Evolutionary conservation across 2,329 filamentous ascomycete species (phyloP).

Genomic region (Cercospora berteroae): DNA sequence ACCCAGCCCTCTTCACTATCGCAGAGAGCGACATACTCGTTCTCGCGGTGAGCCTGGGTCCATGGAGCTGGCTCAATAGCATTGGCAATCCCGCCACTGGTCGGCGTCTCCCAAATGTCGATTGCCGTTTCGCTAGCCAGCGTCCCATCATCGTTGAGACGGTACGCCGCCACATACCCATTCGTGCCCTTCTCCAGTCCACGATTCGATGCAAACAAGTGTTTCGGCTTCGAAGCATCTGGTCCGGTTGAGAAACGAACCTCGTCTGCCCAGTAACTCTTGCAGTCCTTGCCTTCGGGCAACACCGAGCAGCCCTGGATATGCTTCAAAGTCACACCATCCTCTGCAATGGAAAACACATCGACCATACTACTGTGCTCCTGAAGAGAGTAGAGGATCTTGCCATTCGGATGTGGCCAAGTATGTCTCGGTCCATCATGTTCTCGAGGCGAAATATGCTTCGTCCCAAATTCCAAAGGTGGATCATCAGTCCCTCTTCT

Average conservation of each 20-base stretch:
- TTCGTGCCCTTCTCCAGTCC: slow-evolving; percentile 35
- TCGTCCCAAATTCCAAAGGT: slow-evolving; percentile 30
- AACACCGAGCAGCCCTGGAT: slow-evolving; percentile 34
- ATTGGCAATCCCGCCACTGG: slow-evolving; percentile 39
- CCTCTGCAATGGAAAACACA: slow-evolving; percentile 32
- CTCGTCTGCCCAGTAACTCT: slow-evolving; percentile 40
- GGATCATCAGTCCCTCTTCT: slow-evolving; percentile 23
- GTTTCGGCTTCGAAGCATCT: slow-evolving; percentile 27
- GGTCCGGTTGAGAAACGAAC: slow-evolving; percentile 36
- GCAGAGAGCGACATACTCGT: slow-evolving; percentile 38
- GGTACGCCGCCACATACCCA: slow-evolving; percentile 37
- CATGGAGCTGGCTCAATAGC: slow-evolving; percentile 38
- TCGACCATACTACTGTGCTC: slow-evolving; percentile 41
- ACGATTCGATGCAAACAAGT: slow-evolving; percentile 38
- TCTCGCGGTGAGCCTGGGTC: slow-evolving; percentile 18
- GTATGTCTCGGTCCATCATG: slow-evolving; percentile 39
- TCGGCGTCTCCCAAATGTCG: slow-evolving; percentile 38
- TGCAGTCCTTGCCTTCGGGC: slow-evolving; percentile 35
- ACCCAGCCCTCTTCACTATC: slow-evolving; percentile 39
- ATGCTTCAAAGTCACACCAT: slow-evolving; percentile 33
- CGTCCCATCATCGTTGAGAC: slow-evolving; percentile 28
- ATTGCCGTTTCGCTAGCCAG: slow-evolving; percentile 31
- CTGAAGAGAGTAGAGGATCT: slow-evolving; percentile 37
- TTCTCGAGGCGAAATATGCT: slow-evolving; percentile 33
- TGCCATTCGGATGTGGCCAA: slow-evolving; percentile 38